phyloP scores from a whole-genome alignment of 2,329 filamentous ascomycete species.

The Verticillium nonalfalfae region DNA sequence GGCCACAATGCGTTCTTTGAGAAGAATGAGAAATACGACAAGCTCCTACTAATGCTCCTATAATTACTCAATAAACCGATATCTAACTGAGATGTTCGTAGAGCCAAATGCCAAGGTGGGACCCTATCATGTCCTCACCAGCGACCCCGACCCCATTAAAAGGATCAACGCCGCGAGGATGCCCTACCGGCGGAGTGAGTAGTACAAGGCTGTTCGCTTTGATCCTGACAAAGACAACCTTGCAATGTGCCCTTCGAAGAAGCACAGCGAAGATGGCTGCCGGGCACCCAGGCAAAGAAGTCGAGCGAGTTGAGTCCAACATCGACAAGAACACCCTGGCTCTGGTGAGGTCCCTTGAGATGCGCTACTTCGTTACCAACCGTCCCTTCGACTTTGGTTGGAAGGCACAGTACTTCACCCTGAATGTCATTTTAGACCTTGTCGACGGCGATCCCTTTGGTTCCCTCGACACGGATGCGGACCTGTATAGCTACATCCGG shows the following conservation, averaged over 20 bases:
- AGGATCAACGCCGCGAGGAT: conserved; percentile 28
- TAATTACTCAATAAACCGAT: no score
- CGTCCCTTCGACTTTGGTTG: conserved; percentile 39
- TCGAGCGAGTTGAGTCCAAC: conserved; percentile 37
- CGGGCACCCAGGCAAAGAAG: conserved; percentile 48
- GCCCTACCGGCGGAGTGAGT: conserved; percentile 27
- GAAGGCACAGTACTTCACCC: conserved; percentile 42
- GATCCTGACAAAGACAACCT: conserved; percentile 47
- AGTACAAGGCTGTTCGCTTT: conserved; percentile 43
- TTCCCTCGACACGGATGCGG: conserved; percentile 35
- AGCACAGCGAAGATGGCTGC: conserved; percentile 41
- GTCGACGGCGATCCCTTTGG: conserved; percentile 42
- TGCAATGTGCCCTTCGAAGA: conserved; percentile 29
- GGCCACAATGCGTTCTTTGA: no score
- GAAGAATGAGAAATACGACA: no score
- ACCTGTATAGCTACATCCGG: conserved; percentile 38
- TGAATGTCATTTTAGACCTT: conserved; percentile 47
- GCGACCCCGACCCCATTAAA: conserved; percentile 30
- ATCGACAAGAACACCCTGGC: conserved; percentile 44
- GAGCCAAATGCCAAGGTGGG: no score
- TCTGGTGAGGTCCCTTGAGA: conserved; percentile 27
- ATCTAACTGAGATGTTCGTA: no score
- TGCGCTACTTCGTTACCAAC: conserved; percentile 39
- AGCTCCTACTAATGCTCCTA: no score
- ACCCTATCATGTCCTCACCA: conserved; percentile 31